A percentile compares a stretch with the other conserved stretches of the same genome.
Evolutionary conservation across 768 basidiomycete species (phyloP).

Genomic region (Tricholoma saponaceum): DNA sequence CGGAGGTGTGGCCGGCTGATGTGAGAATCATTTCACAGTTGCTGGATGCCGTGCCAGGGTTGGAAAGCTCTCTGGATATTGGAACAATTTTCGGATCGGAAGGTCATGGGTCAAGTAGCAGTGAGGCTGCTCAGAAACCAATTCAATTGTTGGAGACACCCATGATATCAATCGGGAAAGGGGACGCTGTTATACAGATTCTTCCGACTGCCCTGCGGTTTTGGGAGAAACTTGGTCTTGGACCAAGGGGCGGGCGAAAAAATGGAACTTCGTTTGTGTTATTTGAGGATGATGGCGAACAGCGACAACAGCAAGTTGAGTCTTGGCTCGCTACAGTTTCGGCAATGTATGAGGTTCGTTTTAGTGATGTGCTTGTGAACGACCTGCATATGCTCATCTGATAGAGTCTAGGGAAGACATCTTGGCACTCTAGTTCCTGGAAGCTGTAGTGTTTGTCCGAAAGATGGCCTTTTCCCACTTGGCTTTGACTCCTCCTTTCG

Average conservation of each 20-base stretch:
- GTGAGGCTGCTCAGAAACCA: neutral
- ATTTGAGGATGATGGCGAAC: constrained; percentile 56
- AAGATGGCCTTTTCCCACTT: constrained; percentile 58
- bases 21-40: constrained; percentile 40
- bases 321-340: constrained; percentile 56
- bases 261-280: constrained; percentile 65
- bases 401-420: constrained; percentile 46
- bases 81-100: constrained; percentile 37
- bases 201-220: constrained; percentile 70
- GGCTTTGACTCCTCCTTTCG: constrained; percentile 65
- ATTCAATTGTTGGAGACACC: constrained; percentile 33
- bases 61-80: constrained; percentile 40
- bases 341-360: constrained; percentile 54
- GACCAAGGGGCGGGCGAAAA: constrained; percentile 68
- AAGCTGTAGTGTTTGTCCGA: constrained; percentile 37
- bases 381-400: constrained; percentile 10
- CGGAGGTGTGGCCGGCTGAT: constrained; percentile 58
- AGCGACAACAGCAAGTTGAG: constrained; percentile 44
- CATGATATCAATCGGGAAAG: constrained; percentile 62
- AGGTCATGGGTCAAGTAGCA: neutral
- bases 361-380: constrained; percentile 1
- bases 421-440: constrained; percentile 58
- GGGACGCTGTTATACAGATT: constrained; percentile 64
- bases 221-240: constrained; percentile 81
- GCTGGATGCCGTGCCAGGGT: constrained; percentile 32